Percentiles rank a stretch among this genome's conserved stretches.
Evolutionary conservation across 1,284 basidiomycete species (phyloP).

Genomic region (Schizopora paradoxa): DNA sequence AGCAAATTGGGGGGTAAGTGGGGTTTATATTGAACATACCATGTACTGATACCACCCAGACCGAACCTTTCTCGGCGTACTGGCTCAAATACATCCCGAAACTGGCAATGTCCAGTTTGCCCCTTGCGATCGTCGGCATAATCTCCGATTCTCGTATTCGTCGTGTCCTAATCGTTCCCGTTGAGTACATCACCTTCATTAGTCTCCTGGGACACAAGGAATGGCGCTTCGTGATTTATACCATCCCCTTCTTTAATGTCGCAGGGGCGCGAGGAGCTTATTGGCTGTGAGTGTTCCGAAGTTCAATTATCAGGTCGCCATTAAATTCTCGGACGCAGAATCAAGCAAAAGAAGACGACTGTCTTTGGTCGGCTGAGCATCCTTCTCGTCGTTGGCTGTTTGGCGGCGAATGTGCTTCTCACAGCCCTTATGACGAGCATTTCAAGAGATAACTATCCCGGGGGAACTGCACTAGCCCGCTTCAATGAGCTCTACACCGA

Average conservation of each 20-base stretch:
- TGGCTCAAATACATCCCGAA: slow-evolving; percentile 71
- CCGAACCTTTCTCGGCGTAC: slow-evolving; percentile 72
- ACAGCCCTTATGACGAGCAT: slow-evolving; percentile 52
- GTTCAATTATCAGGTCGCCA: no score
- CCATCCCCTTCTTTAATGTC: slow-evolving; percentile 79
- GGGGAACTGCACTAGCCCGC: slow-evolving; percentile 66
- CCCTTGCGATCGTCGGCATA: slow-evolving; percentile 55
- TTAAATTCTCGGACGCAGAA: no score
- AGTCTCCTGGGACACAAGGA: slow-evolving; percentile 86
- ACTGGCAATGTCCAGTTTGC: slow-evolving; percentile 63
- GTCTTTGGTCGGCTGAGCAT: slow-evolving; percentile 41
- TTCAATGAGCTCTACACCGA: slow-evolving; percentile 52
- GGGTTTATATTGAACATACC: slow-evolving; percentile 4
- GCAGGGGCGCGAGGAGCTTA: slow-evolving; percentile 64
- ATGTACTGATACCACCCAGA: slow-evolving; percentile 36
- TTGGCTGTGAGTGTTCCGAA: slow-evolving; percentile 47
- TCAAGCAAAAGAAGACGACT: slow-evolving; percentile 33
- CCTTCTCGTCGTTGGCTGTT: slow-evolving; percentile 38
- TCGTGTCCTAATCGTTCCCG: slow-evolving; percentile 44
- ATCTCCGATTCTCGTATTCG: slow-evolving; percentile 44
- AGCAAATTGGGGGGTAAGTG: slow-evolving; percentile 85
- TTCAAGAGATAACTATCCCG: slow-evolving; percentile 84
- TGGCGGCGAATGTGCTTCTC: slow-evolving; percentile 46
- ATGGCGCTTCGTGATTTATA: slow-evolving; percentile 93
- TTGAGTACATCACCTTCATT: slow-evolving; percentile 60